Evolutionary conservation across 177 flowering plant species (phyloP), one percentile per base, ranked within the genome.

Genomic region (Tripterygium wilfordii): DNA sequence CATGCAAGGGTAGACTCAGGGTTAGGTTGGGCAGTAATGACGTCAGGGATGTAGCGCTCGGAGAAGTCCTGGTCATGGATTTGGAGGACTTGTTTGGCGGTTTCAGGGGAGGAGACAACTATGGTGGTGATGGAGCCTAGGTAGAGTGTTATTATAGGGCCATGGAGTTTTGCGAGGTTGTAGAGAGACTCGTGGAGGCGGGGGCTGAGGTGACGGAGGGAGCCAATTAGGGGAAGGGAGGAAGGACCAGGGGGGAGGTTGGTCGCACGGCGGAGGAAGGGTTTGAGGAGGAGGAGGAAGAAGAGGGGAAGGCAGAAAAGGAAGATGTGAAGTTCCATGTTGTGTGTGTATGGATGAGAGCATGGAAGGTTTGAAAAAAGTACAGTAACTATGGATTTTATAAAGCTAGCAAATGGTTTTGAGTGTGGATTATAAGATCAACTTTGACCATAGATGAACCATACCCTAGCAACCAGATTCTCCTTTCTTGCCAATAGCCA

Each of bases 21-120:
- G 40, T 63, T 36, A 10, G 58, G 54, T 22, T 47, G 55, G 0
- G 63, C 40, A 1, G 47, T 18, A 18, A 52, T 29, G 4, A 39
- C 57, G 13, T 59, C 59, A 2, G 62, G 66, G 40, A 61, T 27
- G 20, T 25, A 17, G 7, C 63, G 66, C 36, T 43, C 35, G 31
- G 66, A 31, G 44, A 68, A 63, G 52, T 27, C 5, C 5, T 45
- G 38, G 36, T 59, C 72, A 22, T 60, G 42, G 12, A 30, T 48
- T 6, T 54, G 54, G 49, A 68, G 65, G 41, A 64, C 45, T 32
- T 64, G 60, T 23, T 50, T 50, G 57, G 73, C 69, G 6, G 52
- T 16, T 20, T 36, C 50, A 0, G 69, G 48, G 38, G 66, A 56
- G 43, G 69, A 56, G 24, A 37, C 54, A 23, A 68, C 53, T 0